phyloP scores from a whole-genome alignment of 768 basidiomycete species.

The Suillus tomentosus region DNA sequence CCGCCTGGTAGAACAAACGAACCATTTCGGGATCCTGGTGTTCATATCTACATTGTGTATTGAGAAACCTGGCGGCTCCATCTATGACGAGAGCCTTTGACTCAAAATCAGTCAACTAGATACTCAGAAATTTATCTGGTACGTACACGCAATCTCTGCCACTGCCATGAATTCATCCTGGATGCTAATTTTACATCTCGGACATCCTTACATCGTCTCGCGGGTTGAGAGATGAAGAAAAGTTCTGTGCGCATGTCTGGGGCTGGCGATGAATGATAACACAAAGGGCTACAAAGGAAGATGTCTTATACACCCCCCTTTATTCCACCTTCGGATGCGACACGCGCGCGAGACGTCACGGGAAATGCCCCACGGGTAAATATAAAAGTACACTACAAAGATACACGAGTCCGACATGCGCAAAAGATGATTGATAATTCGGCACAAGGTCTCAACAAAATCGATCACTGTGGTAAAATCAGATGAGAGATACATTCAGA shows the following conservation, averaged over 20 bases:
- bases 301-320: not conserved
- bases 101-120: not conserved
- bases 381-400: conserved; percentile 5
- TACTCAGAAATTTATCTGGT: not conserved
- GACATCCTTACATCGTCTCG: not conserved
- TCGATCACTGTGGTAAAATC: conserved; percentile 39
- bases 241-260: not conserved
- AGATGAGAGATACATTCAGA: conserved; percentile 9
- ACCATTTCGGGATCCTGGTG: conserved; percentile 3
- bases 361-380: not conserved
- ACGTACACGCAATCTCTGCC: not conserved
- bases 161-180: not conserved
- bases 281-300: not conserved
- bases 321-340: not conserved
- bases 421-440: conserved; percentile 14
- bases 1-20: conserved; percentile 3
- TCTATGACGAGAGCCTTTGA: not conserved
- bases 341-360: not conserved
- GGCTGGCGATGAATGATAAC: not conserved
- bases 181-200: not conserved
- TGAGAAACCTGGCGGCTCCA: not conserved
- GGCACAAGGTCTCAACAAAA: conserved; percentile 39
- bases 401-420: conserved; percentile 11
- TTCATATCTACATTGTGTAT: not conserved
- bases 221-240: not conserved